Percentiles rank a stretch among this genome's conserved stretches.
Conservation (phyloP, 257 asterid species). For the Ophiorrhiza pumila region DNA sequence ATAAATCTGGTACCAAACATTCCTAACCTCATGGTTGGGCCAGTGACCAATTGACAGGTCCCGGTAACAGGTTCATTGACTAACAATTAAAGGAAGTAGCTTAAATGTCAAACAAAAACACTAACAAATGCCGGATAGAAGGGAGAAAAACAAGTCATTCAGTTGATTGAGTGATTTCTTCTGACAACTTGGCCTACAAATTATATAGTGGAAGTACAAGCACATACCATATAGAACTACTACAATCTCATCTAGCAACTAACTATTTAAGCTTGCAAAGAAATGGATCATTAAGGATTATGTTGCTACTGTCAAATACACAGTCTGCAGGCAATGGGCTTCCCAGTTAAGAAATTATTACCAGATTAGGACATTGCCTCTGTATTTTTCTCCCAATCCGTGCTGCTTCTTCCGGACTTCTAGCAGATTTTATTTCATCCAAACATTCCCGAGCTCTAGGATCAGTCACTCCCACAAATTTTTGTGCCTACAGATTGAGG, state of each 20-base stretch:
- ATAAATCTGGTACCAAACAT: neutral
- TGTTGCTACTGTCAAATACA: neutral
- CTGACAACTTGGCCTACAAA: neutral
- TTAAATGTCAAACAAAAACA: too few relatives aligned
- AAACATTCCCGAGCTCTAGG: slow-evolving; percentile 52
- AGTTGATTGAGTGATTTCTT: neutral
- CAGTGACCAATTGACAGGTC: neutral
- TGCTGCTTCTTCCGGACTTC: slow-evolving; percentile 99
- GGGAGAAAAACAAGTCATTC: neutral
- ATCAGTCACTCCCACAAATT: slow-evolving; percentile 67
- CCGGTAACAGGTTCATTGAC: neutral
- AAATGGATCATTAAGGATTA: neutral
- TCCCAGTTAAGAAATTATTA: slow-evolving; percentile 18
- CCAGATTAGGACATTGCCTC: slow-evolving; percentile 76
- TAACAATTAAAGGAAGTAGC: neutral
- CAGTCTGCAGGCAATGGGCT: neutral
- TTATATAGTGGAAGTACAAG: neutral
- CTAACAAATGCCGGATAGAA: neutral
- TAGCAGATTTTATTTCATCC: slow-evolving; percentile 61
- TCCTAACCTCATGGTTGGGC: neutral
- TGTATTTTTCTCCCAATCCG: slow-evolving; percentile 83
- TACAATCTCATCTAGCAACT: neutral
- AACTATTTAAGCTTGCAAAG: neutral
- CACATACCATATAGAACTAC: neutral
- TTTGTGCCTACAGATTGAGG: slow-evolving; percentile 56